phyloP scores from a whole-genome alignment of 495 filamentous ascomycete species.

The Penicillium fimorum region DNA sequence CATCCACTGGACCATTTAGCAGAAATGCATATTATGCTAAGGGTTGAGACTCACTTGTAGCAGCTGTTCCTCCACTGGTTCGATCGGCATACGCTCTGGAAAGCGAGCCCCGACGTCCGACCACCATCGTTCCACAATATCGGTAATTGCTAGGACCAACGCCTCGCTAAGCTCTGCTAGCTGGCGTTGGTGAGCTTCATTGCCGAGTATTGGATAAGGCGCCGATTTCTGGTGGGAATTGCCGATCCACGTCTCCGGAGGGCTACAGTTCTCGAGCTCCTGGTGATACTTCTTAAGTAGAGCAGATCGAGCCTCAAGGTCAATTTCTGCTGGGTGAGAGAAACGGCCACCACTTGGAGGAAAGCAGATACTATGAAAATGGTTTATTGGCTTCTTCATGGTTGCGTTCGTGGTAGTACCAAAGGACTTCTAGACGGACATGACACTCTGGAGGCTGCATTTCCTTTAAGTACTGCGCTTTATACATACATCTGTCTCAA shows the following conservation, averaged over 20 bases:
- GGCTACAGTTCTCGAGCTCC: slow-evolving; percentile 1
- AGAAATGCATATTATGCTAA: too few species aligned
- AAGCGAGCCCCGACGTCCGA: slow-evolving; percentile 31
- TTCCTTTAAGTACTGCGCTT: too few species aligned
- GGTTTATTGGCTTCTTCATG: not conserved
- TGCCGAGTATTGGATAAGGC: slow-evolving; percentile 23
- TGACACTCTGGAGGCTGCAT: too few species aligned
- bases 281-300: slow-evolving; percentile 1
- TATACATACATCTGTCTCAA: too few species aligned
- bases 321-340: not conserved
- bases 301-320: not conserved
- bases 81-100: slow-evolving; percentile 39
- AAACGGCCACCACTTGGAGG: not conserved
- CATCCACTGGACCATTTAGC: slow-evolving; percentile 17
- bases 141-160: slow-evolving; percentile 31
- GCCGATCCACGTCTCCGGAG: slow-evolving; percentile 7
- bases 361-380: not conserved
- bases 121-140: slow-evolving; percentile 47
- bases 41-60: slow-evolving; percentile 10
- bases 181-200: slow-evolving; percentile 13
- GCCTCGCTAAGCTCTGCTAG: slow-evolving; percentile 27
- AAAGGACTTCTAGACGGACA: too few species aligned
- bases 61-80: slow-evolving; percentile 35
- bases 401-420: not conserved
- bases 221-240: not conserved